Evolutionary conservation across 2,329 filamentous ascomycete genomes (phyloP).

Genomic region (Magnaporthiopsis incrustans): DNA sequence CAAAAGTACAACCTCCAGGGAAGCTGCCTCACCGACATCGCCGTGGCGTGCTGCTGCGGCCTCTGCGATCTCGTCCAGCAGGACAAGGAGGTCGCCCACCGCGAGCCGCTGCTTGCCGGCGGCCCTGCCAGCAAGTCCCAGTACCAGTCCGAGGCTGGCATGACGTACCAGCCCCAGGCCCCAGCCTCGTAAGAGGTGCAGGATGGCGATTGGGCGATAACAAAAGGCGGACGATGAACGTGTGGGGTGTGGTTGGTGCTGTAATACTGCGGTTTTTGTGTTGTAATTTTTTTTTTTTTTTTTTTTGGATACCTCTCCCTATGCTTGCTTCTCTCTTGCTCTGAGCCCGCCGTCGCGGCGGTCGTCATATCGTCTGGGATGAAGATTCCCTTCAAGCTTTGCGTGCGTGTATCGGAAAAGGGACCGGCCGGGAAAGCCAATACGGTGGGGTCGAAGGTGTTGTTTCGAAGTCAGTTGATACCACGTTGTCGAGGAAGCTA

Average conservation of each 20-base stretch:
- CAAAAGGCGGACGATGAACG: background rate
- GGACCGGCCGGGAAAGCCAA: background rate
- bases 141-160: constrained; percentile 22
- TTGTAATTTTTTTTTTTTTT: no score
- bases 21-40: constrained; percentile 33
- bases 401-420: background rate
- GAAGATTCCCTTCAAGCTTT: background rate
- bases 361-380: no score
- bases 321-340: no score
- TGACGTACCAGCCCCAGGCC: constrained; percentile 16
- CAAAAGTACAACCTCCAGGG: constrained; percentile 37
- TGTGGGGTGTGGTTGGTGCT: no score
- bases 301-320: no score
- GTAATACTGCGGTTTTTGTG: no score
- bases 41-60: constrained; percentile 34
- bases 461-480: background rate
- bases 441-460: background rate
- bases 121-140: constrained; percentile 18
- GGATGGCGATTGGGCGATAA: no score
- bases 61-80: constrained; percentile 37
- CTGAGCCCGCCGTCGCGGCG: no score
- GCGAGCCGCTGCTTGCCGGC: constrained; percentile 18
- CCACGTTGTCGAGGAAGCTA: background rate
- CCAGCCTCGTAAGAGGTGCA: background rate
- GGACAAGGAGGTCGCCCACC: constrained; percentile 37